A percentile compares a stretch with the other conserved stretches of the same genome.
These are phyloP conservation scores for Hypoxylon perforatum DNA, from an alignment of 495 filamentous ascomycete genomes.

Conservation along the genomic window DNA sequence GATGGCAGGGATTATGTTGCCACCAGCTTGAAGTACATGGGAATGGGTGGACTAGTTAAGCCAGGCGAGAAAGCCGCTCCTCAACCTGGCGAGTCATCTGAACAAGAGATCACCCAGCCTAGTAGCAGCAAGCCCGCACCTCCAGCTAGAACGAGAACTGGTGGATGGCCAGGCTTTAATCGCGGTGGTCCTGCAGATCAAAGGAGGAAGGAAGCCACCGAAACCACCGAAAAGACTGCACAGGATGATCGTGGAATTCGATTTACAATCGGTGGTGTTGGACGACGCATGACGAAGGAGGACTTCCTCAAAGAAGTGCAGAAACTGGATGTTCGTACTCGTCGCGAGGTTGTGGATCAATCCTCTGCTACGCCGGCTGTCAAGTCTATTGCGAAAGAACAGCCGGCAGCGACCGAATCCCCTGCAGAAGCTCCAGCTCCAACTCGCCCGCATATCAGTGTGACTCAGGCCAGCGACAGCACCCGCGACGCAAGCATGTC, in stretches of 20 bases:
- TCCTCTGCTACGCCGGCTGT: conserved; percentile 69
- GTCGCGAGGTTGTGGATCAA: conserved; percentile 75
- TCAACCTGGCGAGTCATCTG: conserved; percentile 36
- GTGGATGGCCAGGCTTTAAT: conserved; percentile 67
- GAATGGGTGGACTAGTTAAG: conserved; percentile 57
- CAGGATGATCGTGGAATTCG: conserved; percentile 83
- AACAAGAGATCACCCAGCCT: conserved; percentile 18
- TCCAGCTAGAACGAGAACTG: conserved; percentile 33
- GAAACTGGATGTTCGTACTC: conserved; percentile 79
- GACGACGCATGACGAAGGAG: conserved; percentile 83
- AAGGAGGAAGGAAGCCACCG: conserved; percentile 53
- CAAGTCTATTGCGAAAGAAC: conserved; percentile 67
- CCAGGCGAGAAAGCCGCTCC: conserved; percentile 45
- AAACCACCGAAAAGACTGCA: conserved; percentile 59
- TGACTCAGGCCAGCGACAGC: conserved; percentile 37
- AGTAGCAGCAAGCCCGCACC: conserved; percentile 30
- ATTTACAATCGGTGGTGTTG: conserved; percentile 82
- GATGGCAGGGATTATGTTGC: conserved; percentile 53
- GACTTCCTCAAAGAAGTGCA: conserved; percentile 91
- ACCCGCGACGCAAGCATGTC: conserved; percentile 31
- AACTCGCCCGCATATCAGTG: conserved; percentile 41
- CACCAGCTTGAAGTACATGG: conserved; percentile 59
- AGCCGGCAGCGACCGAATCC: conserved; percentile 30
- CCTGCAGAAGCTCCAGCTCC: conserved; percentile 28
- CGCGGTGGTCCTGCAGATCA: conserved; percentile 53